Base-by-base conservation (phyloP, 1,139 yeast genomes). In the Spathaspora sp. region DNA sequence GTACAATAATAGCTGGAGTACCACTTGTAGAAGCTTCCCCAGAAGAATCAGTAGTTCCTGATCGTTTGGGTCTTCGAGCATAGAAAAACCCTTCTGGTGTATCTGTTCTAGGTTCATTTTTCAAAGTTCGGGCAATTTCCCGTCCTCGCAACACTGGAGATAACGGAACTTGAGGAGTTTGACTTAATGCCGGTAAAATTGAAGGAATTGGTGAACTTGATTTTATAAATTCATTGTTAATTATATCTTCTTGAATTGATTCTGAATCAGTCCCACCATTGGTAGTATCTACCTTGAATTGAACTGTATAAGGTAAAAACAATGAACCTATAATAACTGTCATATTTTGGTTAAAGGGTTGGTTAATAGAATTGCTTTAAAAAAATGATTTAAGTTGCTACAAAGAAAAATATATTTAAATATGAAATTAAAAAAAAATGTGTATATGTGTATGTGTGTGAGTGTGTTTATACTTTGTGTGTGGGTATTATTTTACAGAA, bases 271-370 rank as follows among this genome's bases (percentile, higher is more conserved):
- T 24, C 10, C 39, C 26, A 34, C 11, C 16, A 15, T n/a, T 24
- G 17, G 43, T 26, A 23, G 46, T 17, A 26, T 44, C 55, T 3
- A 83, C 77, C 55, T 84, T 85, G 58, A 85, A 85, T 54, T 82
- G 85, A 31, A 84, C 87, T 2, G 91, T 83, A 56, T 83, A 82
- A 3, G 93, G 91, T 38, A 86, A 69, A 54, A 85, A 84, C 85
- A 82, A 65, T 26, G 87, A 78, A 24, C 82, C 88, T 39, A 82
- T 74, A 47, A 81, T 74, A 33, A 82, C 65, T 7, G 87, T 80
- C 88, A 82, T 81, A 18, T 8, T 29, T 29, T n/a, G 36, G 18
- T 15, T 13, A 31, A 31, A 31, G 9, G 36, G 15, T 27, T 25
- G 27, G 9, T 25, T 6, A 7, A 8, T 24, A 24, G 8, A 8